Base-by-base conservation (phyloP, 345 rosid genomes). In the Schrenkiella parvula region DNA sequence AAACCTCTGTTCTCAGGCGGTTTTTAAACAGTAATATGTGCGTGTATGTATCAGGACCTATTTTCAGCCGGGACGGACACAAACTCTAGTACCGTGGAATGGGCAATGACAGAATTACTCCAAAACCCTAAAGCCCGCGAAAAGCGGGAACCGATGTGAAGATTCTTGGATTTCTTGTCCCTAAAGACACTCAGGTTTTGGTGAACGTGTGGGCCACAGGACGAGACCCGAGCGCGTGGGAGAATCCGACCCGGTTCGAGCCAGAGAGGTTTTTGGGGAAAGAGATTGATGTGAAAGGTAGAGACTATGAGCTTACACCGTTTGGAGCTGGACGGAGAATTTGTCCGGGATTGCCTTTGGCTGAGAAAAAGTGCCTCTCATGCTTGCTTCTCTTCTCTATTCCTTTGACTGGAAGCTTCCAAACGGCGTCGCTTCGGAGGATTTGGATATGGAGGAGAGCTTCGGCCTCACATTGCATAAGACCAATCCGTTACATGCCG, bases 321-420 rank as follows among this genome's bases (percentile, higher is more conserved):
- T 73, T 73, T 21, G 78, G 78, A 1, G 48, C 71, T 0, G 81
- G 81, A 15, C 18, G 72, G 0, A 64, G 80, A 42, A 48, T 77
- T 0, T 77, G 72, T 17, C 80, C 76, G 0, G 80, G 80, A 3
- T 56, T 84, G 70, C 81, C 84, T 7, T 28, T 84, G 34, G 93
- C 78, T 4, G 12, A 51, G n/a, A 79, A 78, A 57, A 80, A 80
- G 15, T 88, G 46, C 78, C 72, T 56, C 34, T 80, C 6, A 79
- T 81, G 78, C 72, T 88, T 81, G 85, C 76, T 52, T 66, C 80
- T 42, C 71, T 84, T 18, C 50, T 84, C 18, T 74, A 73, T 51
- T 70, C 66, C 9, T 83, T 85, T 71, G 81, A 85, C 17, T 85
- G 89, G 89, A 68, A 75, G 5, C 71, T 81, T 0, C 81, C 84